Conservation (phyloP, 306 rosid species). For the Luffa acutangula region DNA sequence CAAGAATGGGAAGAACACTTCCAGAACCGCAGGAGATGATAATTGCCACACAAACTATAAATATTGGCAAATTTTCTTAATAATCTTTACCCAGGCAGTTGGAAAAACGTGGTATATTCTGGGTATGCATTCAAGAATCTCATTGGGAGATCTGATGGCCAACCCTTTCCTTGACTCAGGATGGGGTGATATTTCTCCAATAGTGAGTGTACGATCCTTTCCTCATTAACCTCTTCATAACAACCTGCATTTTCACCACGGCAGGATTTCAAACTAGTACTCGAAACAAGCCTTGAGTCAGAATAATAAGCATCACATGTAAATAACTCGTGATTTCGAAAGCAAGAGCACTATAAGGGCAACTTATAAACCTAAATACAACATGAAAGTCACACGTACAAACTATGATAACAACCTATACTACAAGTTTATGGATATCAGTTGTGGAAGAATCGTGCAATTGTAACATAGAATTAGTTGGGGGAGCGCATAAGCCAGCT, state of each 20-base stretch:
- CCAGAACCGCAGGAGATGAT: background rate
- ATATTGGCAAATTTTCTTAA: background rate
- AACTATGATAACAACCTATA: background rate
- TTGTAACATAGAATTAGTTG: background rate
- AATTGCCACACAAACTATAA: background rate
- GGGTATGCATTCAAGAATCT: slow-evolving; percentile 51
- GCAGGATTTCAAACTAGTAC: slow-evolving; percentile 7
- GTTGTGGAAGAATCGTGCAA: background rate
- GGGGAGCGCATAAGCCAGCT: background rate
- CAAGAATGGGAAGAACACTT: background rate
- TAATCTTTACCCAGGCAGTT: slow-evolving; percentile 16
- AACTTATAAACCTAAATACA: background rate
- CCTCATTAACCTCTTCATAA: slow-evolving; percentile 42
- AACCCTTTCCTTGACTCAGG: slow-evolving; percentile 33
- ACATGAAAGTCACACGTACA: background rate
- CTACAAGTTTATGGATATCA: background rate
- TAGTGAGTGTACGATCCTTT: slow-evolving; percentile 28
- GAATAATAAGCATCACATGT: background rate
- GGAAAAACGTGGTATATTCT: slow-evolving; percentile 30
- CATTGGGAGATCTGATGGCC: slow-evolving; percentile 28
- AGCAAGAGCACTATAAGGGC: background rate
- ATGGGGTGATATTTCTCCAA: slow-evolving; percentile 38
- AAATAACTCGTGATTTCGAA: background rate
- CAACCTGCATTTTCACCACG: slow-evolving; percentile 38
- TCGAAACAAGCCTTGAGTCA: background rate